These are phyloP conservation scores for Hypericum perforatum DNA, from an alignment of 345 rosid genomes.

Conservation along the genomic window DNA sequence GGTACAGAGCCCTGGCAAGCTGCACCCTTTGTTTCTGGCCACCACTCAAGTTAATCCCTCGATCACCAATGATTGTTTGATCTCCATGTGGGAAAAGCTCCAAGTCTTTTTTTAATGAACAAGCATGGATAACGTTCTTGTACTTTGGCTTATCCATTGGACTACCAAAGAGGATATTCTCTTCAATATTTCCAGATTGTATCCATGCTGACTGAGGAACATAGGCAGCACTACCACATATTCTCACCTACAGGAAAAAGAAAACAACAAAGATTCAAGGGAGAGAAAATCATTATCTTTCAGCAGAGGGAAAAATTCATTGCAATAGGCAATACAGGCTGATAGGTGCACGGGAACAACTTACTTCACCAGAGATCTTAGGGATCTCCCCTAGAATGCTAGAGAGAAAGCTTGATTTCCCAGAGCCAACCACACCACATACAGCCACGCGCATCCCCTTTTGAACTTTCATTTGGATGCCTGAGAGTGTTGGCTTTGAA, in stretches of 20 bases:
- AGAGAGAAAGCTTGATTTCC: conserved; percentile 96
- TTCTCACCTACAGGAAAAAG: conserved; percentile 52
- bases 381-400: conserved; percentile 99
- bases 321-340: conserved; percentile 8
- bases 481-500: conserved; percentile 61
- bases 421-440: conserved; percentile 96
- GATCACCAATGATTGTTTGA: conserved; percentile 97
- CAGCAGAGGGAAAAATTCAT: conserved; percentile 5
- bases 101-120: conserved; percentile 88
- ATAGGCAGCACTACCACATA: conserved; percentile 93
- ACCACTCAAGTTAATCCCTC: conserved; percentile 98
- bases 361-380: conserved; percentile 91
- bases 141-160: conserved; percentile 89
- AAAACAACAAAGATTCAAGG: conserved; percentile 14
- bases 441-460: conserved; percentile 98
- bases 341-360: conserved; percentile 25
- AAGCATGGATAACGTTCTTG: conserved; percentile 85
- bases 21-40: conserved; percentile 99
- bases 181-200: conserved; percentile 98
- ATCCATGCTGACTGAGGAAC: conserved; percentile 99
- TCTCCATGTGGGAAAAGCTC: conserved; percentile 98
- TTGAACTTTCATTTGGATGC: conserved; percentile 69
- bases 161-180: conserved; percentile 95
- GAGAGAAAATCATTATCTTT: conserved; percentile 7
- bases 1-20: conserved; percentile 98